These are phyloP conservation scores for Rubia peregrina DNA, from an alignment of 305 asterid species.

Conservation along the genomic window DNA sequence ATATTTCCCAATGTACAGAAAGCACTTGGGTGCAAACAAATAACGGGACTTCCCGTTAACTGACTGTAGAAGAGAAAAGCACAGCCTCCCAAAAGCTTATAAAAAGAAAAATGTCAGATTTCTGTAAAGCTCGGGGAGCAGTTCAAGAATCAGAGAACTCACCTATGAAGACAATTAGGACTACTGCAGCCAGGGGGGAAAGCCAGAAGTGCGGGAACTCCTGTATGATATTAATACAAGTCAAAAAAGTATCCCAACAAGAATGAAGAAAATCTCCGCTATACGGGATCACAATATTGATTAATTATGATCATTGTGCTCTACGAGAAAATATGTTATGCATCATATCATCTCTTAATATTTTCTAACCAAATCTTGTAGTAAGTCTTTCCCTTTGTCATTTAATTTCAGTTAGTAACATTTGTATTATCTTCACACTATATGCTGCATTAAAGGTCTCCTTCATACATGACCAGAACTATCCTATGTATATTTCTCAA, in stretches of 20 bases:
- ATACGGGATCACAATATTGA: neutral
- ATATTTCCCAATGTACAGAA: neutral
- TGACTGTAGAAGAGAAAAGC: constrained; percentile 6
- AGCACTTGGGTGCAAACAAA: neutral
- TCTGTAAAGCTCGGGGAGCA: neutral
- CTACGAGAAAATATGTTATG: neutral
- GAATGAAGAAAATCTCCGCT: neutral
- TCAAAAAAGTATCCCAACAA: neutral
- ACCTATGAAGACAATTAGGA: constrained; percentile 74
- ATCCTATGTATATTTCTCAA: neutral
- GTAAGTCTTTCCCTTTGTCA: neutral
- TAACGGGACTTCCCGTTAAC: neutral
- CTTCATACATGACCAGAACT: neutral
- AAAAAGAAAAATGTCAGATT: constrained; percentile 1
- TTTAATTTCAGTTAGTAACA: neutral
- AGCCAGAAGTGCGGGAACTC: constrained; percentile 76
- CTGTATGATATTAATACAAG: constrained; percentile 29
- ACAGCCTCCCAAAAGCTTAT: neutral
- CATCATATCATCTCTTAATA: neutral
- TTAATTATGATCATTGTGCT: neutral
- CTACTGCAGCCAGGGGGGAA: constrained; percentile 86
- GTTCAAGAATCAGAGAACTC: constrained; percentile 17
- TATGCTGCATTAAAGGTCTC: neutral
- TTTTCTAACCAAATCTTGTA: neutral
- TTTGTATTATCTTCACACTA: neutral